Evolutionary conservation across 2,329 filamentous ascomycete species (phyloP).

Genomic region (Colletotrichum eremochloae): DNA sequence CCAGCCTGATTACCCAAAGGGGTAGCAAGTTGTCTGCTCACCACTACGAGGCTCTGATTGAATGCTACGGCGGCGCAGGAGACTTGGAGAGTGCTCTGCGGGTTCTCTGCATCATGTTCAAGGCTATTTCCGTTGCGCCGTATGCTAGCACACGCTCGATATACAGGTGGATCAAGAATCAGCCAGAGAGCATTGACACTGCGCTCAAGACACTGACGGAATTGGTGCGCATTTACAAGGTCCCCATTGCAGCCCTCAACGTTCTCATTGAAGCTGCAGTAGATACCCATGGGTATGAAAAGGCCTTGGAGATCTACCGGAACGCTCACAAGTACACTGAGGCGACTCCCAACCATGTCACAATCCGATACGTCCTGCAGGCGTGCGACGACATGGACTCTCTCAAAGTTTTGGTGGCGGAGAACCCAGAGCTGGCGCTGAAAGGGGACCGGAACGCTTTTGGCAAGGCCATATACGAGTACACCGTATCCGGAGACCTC

Average conservation of each 20-base stretch:
- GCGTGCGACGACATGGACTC: conserved; percentile 47
- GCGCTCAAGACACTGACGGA: conserved; percentile 70
- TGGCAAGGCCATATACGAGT: conserved; percentile 30
- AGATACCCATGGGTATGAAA: conserved; percentile 47
- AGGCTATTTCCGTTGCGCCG: conserved; percentile 70
- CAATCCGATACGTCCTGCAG: conserved; percentile 50
- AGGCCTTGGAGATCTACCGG: conserved; percentile 51
- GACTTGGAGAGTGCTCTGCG: conserved; percentile 77
- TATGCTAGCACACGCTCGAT: conserved; percentile 74
- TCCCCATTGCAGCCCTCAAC: conserved; percentile 54
- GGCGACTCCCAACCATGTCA: conserved; percentile 45
- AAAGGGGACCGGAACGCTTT: conserved; percentile 33
- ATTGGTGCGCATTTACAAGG: conserved; percentile 56
- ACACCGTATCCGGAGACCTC: conserved; percentile 27
- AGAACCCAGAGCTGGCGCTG: conserved; percentile 48
- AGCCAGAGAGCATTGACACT: conserved; percentile 59
- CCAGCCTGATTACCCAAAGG: conserved; percentile 73
- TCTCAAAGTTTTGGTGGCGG: conserved; percentile 47
- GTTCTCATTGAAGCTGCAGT: conserved; percentile 54
- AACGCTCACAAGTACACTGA: conserved; percentile 49
- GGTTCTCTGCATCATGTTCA: conserved; percentile 80
- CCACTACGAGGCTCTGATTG: conserved; percentile 85
- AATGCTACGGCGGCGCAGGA: conserved; percentile 72
- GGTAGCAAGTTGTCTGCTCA: conserved; percentile 70
- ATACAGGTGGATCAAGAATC: conserved; percentile 65